Evolutionary conservation across 495 filamentous ascomycete genomes (phyloP).

Genomic region (Pseudevernia furfuracea): DNA sequence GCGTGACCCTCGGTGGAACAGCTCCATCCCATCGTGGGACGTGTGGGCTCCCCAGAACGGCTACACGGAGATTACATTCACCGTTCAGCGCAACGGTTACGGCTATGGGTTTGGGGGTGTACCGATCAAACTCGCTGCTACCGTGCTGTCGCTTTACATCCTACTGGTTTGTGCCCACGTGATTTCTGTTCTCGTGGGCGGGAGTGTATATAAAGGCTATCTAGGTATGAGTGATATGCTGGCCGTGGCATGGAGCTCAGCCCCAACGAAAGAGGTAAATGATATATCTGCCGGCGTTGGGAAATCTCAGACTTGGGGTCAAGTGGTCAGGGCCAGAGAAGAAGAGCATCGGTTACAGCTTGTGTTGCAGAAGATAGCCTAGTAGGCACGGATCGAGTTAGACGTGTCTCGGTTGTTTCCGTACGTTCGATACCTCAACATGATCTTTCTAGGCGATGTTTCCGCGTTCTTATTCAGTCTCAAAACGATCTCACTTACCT

Average conservation of each 20-base stretch:
- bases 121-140: constrained; percentile 15
- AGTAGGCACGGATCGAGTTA: too few relatives aligned
- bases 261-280: constrained; percentile 9
- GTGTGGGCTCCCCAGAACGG: constrained; percentile 18
- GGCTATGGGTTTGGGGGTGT: constrained; percentile 17
- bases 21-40: constrained; percentile 13
- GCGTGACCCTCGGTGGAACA: constrained; percentile 12
- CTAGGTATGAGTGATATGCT: constrained; percentile 8
- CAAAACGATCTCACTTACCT: too few relatives aligned
- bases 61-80: constrained; percentile 16
- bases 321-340: constrained; percentile 8
- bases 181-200: neutral
- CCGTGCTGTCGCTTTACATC: constrained; percentile 4
- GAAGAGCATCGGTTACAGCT: constrained; percentile 30
- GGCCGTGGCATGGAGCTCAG: constrained; percentile 15
- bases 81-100: constrained; percentile 17
- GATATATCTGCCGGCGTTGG: neutral
- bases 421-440: too few relatives aligned
- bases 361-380: too few relatives aligned
- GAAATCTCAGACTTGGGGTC: neutral
- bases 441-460: too few relatives aligned
- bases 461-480: too few relatives aligned
- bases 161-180: constrained; percentile 9
- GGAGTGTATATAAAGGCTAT: constrained; percentile 8
- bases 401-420: too few relatives aligned